Conservation (phyloP, 495 filamentous ascomycete genomes). For the Penicillium arizonense region DNA sequence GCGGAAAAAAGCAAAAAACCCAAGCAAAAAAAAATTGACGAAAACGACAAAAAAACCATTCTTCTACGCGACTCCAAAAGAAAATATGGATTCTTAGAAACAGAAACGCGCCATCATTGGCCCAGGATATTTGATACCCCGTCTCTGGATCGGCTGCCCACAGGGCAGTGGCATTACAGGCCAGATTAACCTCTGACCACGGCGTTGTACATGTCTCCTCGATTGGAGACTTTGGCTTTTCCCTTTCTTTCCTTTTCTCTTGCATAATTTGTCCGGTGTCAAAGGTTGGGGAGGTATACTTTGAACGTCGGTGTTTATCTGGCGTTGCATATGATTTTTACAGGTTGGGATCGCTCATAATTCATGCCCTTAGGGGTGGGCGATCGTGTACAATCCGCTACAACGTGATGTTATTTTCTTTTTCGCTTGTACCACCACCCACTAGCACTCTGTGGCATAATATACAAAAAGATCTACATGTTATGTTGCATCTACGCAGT, state of each 20-base stretch:
- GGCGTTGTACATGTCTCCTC: slow-evolving; percentile 38
- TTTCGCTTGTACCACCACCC: slow-evolving; percentile 21
- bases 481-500: neutral
- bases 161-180: slow-evolving; percentile 21
- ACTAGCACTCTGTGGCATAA: slow-evolving; percentile 17
- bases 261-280: slow-evolving; percentile 30
- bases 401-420: slow-evolving; percentile 15
- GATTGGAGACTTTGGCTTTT: slow-evolving; percentile 21
- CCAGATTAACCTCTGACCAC: slow-evolving; percentile 22
- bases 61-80: slow-evolving; percentile 1
- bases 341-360: slow-evolving; percentile 21
- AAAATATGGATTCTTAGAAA: slow-evolving; percentile 7
- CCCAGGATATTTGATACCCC: slow-evolving; percentile 27
- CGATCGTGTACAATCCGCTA: slow-evolving; percentile 30
- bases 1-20: slow-evolving; percentile 8
- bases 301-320: slow-evolving; percentile 15
- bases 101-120: slow-evolving; percentile 2
- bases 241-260: slow-evolving; percentile 11
- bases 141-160: slow-evolving; percentile 17
- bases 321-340: slow-evolving; percentile 21
- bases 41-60: slow-evolving; percentile 12
- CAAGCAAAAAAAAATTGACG: slow-evolving; percentile 19
- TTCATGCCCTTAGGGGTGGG: slow-evolving; percentile 4
- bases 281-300: slow-evolving; percentile 17
- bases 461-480: slow-evolving; percentile 15